Evolutionary conservation across 352 stramenopile genomes (phyloP), one percentile per base, ranked within the genome.

Genomic region (Halophytophthora polymorphica): DNA sequence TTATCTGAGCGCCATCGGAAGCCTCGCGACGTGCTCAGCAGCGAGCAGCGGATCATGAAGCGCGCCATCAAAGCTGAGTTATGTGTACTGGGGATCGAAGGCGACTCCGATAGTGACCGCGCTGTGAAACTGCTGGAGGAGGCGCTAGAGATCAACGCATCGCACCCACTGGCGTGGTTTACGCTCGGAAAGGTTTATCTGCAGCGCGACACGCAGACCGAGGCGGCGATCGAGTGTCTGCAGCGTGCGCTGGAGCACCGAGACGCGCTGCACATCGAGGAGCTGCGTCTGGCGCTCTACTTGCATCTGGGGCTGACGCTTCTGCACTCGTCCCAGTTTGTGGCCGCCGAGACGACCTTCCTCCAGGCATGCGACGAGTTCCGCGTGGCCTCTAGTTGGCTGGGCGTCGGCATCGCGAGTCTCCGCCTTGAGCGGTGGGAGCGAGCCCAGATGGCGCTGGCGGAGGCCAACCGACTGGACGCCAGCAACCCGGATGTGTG

Each of bases 381-480:
- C 47, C 57, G 66, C 37, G 57, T 84, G 29, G 79, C 83, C 18
- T 92, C 82, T 2, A 67, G 51, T n/a, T 94, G 83, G 83, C 71
- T 94, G 8, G 82, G 82, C 36, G 77, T 91, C 2, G 83, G 82
- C 23, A 87, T 93, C 45, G 71, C 83, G 3, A 69, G 58, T 33
- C 45, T 91, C 15, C 77, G 83, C n/a, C 55, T 83, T 22, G 82
- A 93, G 49, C 61, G 71, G 14, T 87, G 61, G 62, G 68, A 86
- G 15, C 54, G 60, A 0, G 73, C 85, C 7, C 65, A 83, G 34
- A 60, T 77, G 47, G 81, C 83, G 22, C 64, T 95, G 22, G 75
- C 75, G 0, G 81, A 92, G 57, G 83, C 83, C 12, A 95, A 91
- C 48, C 64, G 77, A 37, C 48, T 90, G 19, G 83, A 95, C 50